Percentiles rank a stretch among this genome's conserved stretches.
Evolutionary conservation across 2,329 filamentous ascomycete genomes (phyloP).

Genomic region (Teratosphaeria pseudoeucalypti): DNA sequence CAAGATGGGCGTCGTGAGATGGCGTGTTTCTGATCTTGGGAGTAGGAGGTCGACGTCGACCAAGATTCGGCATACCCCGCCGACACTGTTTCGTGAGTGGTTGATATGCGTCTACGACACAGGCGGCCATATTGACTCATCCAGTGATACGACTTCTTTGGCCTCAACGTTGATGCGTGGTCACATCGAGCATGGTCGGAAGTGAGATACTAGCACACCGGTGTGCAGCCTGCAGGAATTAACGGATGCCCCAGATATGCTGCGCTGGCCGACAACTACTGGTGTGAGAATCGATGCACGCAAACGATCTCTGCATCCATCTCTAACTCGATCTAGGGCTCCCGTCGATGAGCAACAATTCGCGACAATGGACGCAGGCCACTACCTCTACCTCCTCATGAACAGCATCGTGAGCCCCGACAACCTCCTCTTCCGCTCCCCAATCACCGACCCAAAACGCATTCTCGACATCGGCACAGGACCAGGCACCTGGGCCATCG

Average conservation of each 20-base stretch:
- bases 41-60: neutral
- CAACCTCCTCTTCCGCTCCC: neutral
- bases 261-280: neutral
- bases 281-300: neutral
- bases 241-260: neutral
- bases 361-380: neutral
- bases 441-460: neutral
- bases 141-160: neutral
- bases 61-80: neutral
- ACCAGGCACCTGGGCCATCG: neutral
- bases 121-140: neutral
- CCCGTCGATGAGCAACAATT: neutral
- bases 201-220: neutral
- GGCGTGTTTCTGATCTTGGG: neutral
- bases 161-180: neutral
- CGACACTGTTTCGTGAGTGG: neutral
- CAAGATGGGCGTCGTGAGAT: neutral
- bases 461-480: neutral
- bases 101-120: neutral
- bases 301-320: neutral
- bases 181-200: neutral
- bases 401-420: neutral
- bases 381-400: neutral
- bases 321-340: neutral
- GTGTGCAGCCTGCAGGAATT: neutral